These are phyloP conservation scores for Closterium sp. DNA, from an alignment of 139 green algal genomes.

Conservation along the genomic window DNA sequence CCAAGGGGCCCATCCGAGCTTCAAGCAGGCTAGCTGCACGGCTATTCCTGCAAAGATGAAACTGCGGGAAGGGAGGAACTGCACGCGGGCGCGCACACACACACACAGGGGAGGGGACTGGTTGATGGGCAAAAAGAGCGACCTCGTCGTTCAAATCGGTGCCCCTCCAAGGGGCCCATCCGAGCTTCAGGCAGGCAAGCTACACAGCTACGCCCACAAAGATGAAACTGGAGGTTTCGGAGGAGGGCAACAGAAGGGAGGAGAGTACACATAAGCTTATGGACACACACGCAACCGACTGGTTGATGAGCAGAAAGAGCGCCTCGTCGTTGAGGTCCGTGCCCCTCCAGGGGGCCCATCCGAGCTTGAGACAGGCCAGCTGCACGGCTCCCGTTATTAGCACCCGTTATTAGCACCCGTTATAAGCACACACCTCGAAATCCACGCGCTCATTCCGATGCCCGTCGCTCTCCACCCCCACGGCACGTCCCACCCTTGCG, in stretches of 20 bases:
- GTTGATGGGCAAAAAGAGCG: neutral
- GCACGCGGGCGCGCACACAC: no score
- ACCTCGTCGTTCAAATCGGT: neutral
- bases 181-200: neutral
- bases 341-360: neutral
- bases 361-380: neutral
- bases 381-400: neutral
- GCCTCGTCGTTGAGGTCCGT: no score
- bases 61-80: neutral
- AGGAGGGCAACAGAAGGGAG: no score
- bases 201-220: neutral
- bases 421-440: neutral
- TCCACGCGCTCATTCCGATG: neutral
- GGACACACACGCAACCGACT: no score
- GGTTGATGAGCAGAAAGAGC: no score
- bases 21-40: neutral
- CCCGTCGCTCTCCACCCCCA: neutral
- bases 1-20: neutral
- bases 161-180: neutral
- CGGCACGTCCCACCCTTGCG: neutral
- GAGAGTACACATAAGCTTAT: no score
- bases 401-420: neutral
- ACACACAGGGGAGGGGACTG: neutral
- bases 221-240: neutral
- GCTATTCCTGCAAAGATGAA: neutral